phyloP scores from a whole-genome alignment of 768 basidiomycete genomes.

The Boletus edulis region DNA sequence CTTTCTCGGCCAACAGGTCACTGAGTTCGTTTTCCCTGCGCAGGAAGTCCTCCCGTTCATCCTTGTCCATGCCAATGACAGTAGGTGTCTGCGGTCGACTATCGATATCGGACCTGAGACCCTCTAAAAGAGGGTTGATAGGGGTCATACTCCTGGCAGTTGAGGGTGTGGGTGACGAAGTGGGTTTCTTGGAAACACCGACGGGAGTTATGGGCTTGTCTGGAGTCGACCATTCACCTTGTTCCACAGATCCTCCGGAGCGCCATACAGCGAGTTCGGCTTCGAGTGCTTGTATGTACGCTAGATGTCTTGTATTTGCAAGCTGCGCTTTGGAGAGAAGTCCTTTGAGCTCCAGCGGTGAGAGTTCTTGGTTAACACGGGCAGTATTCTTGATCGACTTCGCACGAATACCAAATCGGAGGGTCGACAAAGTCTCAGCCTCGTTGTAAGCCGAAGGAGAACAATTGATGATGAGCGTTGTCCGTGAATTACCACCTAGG shows the following conservation, averaged over 20 bases:
- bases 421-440: slow-evolving; percentile 90
- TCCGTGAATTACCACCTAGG: slow-evolving; percentile 90
- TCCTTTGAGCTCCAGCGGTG: slow-evolving; percentile 93
- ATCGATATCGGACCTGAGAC: slow-evolving; percentile 67
- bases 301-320: slow-evolving; percentile 78
- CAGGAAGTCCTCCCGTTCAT: slow-evolving; percentile 97
- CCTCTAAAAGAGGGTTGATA: slow-evolving; percentile 69
- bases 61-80: slow-evolving; percentile 85
- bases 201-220: slow-evolving; percentile 52
- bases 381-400: slow-evolving; percentile 99
- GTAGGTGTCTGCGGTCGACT: slow-evolving; percentile 93
- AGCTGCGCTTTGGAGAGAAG: slow-evolving; percentile 87
- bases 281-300: slow-evolving; percentile 87
- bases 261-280: slow-evolving; percentile 91
- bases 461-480: slow-evolving; percentile 99
- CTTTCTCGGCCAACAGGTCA: slow-evolving; percentile 89
- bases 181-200: slow-evolving; percentile 43
- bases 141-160: slow-evolving; percentile 72
- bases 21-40: slow-evolving; percentile 95
- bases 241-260: slow-evolving; percentile 79
- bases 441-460: slow-evolving; percentile 98
- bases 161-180: slow-evolving; percentile 63
- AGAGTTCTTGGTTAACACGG: slow-evolving; percentile 96
- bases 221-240: slow-evolving; percentile 74
- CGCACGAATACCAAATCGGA: slow-evolving; percentile 99